Base-by-base conservation (phyloP, 768 basidiomycete genomes). In the Asterophora parasitica region DNA sequence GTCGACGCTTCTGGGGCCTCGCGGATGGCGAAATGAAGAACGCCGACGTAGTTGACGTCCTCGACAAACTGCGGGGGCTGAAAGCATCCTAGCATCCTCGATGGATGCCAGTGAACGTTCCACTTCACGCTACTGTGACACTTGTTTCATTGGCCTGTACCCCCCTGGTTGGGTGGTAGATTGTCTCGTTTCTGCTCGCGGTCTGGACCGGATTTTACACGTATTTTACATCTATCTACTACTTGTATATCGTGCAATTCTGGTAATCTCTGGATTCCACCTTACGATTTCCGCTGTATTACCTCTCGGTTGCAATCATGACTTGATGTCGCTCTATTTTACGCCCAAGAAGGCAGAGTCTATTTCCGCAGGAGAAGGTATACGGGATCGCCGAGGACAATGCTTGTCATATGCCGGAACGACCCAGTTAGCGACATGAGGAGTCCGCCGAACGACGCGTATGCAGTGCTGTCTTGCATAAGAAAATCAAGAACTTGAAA, bases 391-490 rank as follows among this genome's bases (percentile, higher is more conserved):
- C 95, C 94, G 4, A 98, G 81, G 11, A 95, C 92, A 48, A 99
- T 83, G 58, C 79, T 83, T 28, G 89, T 83, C 77, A 99, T 77
- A 70, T 97, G 93, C 48, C 96, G 81, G 69, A 83, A 93, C 27
- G 84, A 90, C 1, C 96, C 96, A 23, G 91, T 85, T 43, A 99
- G 69, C 0, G 96, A 92, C 83, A 99, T 84, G 32, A 99, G 74
- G 13, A 99, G 76, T 16, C 96, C 96, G 33, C 96, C 96, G 51
- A 96, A 99, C 7, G 95, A 97, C 35, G 88, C 87, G 64, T 98
- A 99, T 15, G 85, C 95, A 20, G 94, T 96, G 44, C 94, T 97
- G 47, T 27, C 50, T 44, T 28, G 30, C 31, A 23, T 15, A 11
- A 42, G 1, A 49, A 27, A 48, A 33, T 13, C 46, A 27, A 58